phyloP scores from a whole-genome alignment of 768 basidiomycete genomes.

The Zangia roseola region DNA sequence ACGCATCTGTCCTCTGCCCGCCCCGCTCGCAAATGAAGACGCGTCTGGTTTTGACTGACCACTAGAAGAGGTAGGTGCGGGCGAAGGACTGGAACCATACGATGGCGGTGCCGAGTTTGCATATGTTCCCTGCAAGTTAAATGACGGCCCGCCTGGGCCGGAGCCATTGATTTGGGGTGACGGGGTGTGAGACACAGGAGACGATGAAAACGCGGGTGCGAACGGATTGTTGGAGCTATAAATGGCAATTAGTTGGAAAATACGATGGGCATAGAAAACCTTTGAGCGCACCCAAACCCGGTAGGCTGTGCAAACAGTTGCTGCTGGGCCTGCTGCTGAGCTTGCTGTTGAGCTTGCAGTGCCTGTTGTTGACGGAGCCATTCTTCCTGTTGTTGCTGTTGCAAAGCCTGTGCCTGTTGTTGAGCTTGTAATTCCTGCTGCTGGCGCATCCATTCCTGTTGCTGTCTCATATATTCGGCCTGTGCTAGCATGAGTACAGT shows the following conservation, averaged over 20 bases:
- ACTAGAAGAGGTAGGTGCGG: constrained; percentile 40
- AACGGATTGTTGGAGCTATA: constrained; percentile 94
- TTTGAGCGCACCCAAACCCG: constrained; percentile 62
- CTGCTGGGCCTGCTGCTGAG: constrained; percentile 42
- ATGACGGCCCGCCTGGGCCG: constrained; percentile 42
- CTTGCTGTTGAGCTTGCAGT: constrained; percentile 44
- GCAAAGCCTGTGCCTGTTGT: constrained; percentile 46
- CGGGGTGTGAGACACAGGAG: constrained; percentile 34
- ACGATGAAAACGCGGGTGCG: constrained; percentile 44
- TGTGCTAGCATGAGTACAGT: constrained; percentile 22
- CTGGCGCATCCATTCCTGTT: constrained; percentile 73
- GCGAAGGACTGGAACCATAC: constrained; percentile 38
- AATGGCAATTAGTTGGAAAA: constrained; percentile 23
- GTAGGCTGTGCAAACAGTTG: constrained; percentile 62
- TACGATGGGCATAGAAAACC: not conserved
- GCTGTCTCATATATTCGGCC: constrained; percentile 45
- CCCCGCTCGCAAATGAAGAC: constrained; percentile 12
- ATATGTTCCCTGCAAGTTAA: constrained; percentile 72
- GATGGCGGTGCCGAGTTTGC: constrained; percentile 39
- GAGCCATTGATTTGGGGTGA: constrained; percentile 33
- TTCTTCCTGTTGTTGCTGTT: constrained; percentile 51
- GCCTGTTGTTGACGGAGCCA: constrained; percentile 64
- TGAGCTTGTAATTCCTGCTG: constrained; percentile 51
- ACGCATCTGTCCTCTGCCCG: constrained; percentile 33
- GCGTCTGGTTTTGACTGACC: constrained; percentile 37